Percentiles rank a stretch among this genome's conserved stretches.
Conservation (phyloP, 176 grass and related monocot genomes). For the Ampelocalamus luodianensis region DNA sequence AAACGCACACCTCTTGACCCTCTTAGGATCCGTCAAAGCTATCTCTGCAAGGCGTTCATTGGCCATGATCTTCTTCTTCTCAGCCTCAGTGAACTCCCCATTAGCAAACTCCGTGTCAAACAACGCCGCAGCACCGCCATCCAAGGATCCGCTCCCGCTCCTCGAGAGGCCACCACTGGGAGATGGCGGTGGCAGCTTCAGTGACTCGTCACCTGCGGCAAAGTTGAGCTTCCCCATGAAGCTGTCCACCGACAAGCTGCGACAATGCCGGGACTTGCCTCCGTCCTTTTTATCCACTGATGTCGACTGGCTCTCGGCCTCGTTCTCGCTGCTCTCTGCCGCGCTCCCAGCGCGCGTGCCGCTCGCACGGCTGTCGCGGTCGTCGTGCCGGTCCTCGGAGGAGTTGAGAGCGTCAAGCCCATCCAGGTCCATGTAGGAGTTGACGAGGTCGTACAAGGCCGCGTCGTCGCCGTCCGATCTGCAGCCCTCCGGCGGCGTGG, state of each 20-base stretch:
- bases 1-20: conserved; percentile 85
- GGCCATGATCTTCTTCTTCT: conserved; percentile 98
- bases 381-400: conserved; percentile 59
- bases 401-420: conserved; percentile 79
- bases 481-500: background rate
- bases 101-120: conserved; percentile 72
- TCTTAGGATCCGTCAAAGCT: conserved; percentile 80
- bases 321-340: conserved; percentile 84
- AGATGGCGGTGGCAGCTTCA: conserved; percentile 59
- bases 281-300: conserved; percentile 45
- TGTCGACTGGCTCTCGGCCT: conserved; percentile 69
- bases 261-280: conserved; percentile 73
- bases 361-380: conserved; percentile 63
- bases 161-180: conserved; percentile 49
- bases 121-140: conserved; percentile 52
- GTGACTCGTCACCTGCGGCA: conserved; percentile 58
- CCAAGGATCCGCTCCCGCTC: conserved; percentile 61
- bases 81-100: conserved; percentile 71
- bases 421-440: conserved; percentile 91
- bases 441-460: conserved; percentile 72
- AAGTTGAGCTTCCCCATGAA: conserved; percentile 92
- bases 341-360: conserved; percentile 52
- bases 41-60: conserved; percentile 92
- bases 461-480: conserved; percentile 54
- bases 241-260: conserved; percentile 94